Percentiles rank a stretch among this genome's conserved stretches.
Conservation (phyloP, 2,329 filamentous ascomycete species). For the Magnaporthales sp. region DNA sequence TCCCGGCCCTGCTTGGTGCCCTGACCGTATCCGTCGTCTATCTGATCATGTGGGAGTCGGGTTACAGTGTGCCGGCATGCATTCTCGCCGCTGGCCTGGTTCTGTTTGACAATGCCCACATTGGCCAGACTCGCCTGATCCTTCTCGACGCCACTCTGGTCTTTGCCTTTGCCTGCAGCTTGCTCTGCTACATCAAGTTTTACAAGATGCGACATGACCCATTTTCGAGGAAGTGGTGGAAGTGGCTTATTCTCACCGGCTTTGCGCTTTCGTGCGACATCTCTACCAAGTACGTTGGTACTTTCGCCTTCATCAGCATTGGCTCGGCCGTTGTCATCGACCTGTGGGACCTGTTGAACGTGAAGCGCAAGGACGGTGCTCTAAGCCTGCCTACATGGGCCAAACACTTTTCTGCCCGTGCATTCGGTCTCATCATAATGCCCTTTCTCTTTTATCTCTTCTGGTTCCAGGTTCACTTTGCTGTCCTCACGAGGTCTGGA, state of each 20-base stretch:
- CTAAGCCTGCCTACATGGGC: conserved; percentile 70
- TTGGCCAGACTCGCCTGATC: conserved; percentile 92
- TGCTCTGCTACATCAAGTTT: conserved; percentile 92
- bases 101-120: conserved; percentile 94
- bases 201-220: conserved; percentile 89
- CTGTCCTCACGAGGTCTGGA: conserved; percentile 77
- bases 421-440: conserved; percentile 77
- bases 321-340: conserved; percentile 91
- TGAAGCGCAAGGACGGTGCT: conserved; percentile 77
- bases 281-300: conserved; percentile 94
- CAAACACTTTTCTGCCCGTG: conserved; percentile 83
- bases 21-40: conserved; percentile 92
- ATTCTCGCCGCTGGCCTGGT: conserved; percentile 77
- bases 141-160: conserved; percentile 90
- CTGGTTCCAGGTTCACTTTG: conserved; percentile 99
- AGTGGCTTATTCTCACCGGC: conserved; percentile 93
- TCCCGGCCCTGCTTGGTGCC: conserved; percentile 86
- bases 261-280: conserved; percentile 95
- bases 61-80: conserved; percentile 90
- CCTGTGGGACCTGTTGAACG: conserved; percentile 86
- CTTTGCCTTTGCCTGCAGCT: conserved; percentile 89
- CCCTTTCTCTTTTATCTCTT: conserved; percentile 98
- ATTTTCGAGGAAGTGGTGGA: conserved; percentile 98
- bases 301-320: conserved; percentile 95
- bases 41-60: conserved; percentile 99